Base-by-base conservation (phyloP, 768 basidiomycete species). In the Suillus subaureus region DNA sequence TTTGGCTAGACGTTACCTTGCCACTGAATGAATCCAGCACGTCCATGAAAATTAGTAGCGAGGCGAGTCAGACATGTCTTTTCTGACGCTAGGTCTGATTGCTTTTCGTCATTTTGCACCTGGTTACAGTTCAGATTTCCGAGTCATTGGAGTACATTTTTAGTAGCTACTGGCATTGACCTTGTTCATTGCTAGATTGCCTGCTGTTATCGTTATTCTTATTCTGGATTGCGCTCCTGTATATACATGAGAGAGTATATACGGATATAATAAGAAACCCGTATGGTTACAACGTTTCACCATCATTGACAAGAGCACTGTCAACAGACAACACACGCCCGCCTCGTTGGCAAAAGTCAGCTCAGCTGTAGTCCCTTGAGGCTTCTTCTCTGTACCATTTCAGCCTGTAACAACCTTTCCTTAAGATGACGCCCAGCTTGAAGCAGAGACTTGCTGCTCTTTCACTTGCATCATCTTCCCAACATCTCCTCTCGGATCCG, bases 381-480 rank as follows among this genome's bases (percentile, higher is more conserved):
- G 28, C 21, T 42, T 40, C 26, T 60, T 60, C 18, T 21, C 40
- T 60, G 58, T 60, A 60, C 26, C 26, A 60, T 57, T 37, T 39
- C 35, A 42, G 31, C 21, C 9, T 60, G 40, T 60, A 42, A 21
- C 16, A 43, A 60, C 40, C 4, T 39, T 58, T 26, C 56, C 23
- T 52, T 55, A 61, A 68, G 31, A 72, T 76, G 72, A 62, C 77
- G 35, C 73, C 84, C 26, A 87, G 76, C 58, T 81, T 92, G 65
- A 91, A 89, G 76, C 89, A 92, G 71, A 79, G 86, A 65, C 83
- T 92, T 8, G 84, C 88, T 21, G 85, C 89, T 0, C 82, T 92
- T 35, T 85, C 88, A 12, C 74, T 85, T 3, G 81, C 86, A 6
- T 71, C 81, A 6, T 86, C 86, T 1, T 80, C 82, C 83, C 85